A percentile compares a stretch with the other conserved stretches of the same genome.
These are phyloP conservation scores for Grosmannia huntii DNA, from an alignment of 2,329 filamentous ascomycete species.

Conservation along the genomic window DNA sequence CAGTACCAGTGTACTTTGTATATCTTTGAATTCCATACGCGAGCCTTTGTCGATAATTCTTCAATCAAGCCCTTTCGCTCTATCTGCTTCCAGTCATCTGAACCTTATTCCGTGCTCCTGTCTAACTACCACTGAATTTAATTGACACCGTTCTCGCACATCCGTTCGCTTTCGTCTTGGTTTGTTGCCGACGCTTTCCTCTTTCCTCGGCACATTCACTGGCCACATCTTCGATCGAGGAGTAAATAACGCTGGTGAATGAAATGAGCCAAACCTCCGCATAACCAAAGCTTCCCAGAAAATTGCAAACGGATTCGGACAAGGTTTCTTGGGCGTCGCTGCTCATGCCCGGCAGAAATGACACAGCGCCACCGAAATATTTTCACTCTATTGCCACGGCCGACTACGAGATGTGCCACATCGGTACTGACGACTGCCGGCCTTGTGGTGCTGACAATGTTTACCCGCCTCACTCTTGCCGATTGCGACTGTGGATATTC, in stretches of 20 bases:
- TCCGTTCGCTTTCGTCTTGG: too few relatives aligned
- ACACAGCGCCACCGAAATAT: not conserved
- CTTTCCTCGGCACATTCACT: not conserved
- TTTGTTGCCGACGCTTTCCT: not conserved
- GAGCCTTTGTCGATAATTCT: too few relatives aligned
- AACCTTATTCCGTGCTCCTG: too few relatives aligned
- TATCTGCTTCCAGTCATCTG: too few relatives aligned
- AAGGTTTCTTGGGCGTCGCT: not conserved
- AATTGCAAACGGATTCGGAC: not conserved
- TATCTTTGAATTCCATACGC: not conserved
- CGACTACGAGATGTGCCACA: not conserved
- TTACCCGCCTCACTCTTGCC: slow-evolving; percentile 18
- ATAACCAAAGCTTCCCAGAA: not conserved
- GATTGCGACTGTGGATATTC: slow-evolving; percentile 65
- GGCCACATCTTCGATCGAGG: not conserved
- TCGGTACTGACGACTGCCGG: slow-evolving; percentile 1
- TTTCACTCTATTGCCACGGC: not conserved
- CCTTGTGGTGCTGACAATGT: slow-evolving; percentile 12
- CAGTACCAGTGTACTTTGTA: not conserved
- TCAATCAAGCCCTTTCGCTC: too few relatives aligned
- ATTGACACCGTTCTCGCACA: too few relatives aligned
- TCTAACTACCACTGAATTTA: too few relatives aligned
- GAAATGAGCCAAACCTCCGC: not conserved
- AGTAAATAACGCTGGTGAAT: not conserved
- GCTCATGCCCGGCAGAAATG: not conserved